Percentiles rank a stretch among this genome's conserved stretches.
Conservation (phyloP, 202 grass and related monocot species). For the Dendrocalamus latiflorus region DNA sequence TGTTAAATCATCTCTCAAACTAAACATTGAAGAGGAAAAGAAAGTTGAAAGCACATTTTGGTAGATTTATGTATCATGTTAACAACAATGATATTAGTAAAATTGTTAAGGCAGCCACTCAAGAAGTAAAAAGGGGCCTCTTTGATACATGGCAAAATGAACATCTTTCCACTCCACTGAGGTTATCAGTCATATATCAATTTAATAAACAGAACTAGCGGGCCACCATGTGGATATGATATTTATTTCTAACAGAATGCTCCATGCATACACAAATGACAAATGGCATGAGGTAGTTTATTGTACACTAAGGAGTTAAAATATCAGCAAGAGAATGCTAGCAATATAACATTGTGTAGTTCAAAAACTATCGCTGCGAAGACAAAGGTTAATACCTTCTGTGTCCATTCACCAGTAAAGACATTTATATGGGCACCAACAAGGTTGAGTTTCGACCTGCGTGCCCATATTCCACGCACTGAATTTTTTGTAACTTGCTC, state of each 20-base stretch:
- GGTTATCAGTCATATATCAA: conserved; percentile 4
- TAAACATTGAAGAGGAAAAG: background rate
- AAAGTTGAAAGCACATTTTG: background rate
- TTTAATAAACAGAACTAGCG: background rate
- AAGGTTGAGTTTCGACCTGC: conserved; percentile 85
- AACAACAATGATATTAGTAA: background rate
- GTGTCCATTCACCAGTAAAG: conserved; percentile 97
- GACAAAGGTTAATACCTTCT: conserved; percentile 59
- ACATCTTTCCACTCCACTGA: background rate
- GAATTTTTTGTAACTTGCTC: conserved; percentile 86
- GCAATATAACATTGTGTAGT: background rate
- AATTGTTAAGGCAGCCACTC: background rate
- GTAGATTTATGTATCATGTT: background rate
- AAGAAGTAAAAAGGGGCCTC: background rate
- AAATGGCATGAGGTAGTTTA: conserved; percentile 7
- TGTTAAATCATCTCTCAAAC: background rate
- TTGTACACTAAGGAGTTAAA: background rate
- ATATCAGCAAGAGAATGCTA: background rate
- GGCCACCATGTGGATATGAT: background rate
- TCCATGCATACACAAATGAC: background rate
- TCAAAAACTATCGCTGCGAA: background rate
- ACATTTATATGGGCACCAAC: conserved; percentile 98
- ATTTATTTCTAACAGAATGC: too few species aligned
- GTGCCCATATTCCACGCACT: conserved; percentile 88
- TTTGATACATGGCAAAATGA: background rate